A percentile compares a stretch with the other conserved stretches of the same genome.
These are phyloP conservation scores for Penicillium simplicissimum DNA, from an alignment of 495 filamentous ascomycete genomes.

Conservation along the genomic window DNA sequence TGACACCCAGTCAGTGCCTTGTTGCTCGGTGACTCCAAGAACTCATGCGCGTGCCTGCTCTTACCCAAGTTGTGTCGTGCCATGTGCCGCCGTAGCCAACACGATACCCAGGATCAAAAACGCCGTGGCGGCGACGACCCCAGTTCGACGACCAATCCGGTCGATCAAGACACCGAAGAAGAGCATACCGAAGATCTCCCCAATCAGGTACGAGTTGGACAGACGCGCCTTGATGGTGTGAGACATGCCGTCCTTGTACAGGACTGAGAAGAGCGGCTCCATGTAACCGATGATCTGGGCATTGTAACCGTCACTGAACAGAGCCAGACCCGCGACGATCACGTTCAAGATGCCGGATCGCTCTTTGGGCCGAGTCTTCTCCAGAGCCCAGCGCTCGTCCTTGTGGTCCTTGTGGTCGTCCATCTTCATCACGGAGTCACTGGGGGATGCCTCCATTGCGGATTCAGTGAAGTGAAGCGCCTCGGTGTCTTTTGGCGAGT, in stretches of 20 bases:
- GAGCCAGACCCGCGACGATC: constrained; percentile 37
- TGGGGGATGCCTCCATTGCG: constrained; percentile 19
- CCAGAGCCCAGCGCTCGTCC: constrained; percentile 13
- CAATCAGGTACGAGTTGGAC: constrained; percentile 37
- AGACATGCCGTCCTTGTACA: constrained; percentile 39
- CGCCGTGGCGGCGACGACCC: constrained; percentile 28
- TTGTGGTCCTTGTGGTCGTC: constrained; percentile 11
- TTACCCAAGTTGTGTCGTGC: constrained; percentile 30
- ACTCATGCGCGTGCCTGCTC: neutral
- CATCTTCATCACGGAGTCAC: constrained; percentile 18
- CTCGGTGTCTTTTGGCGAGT: neutral
- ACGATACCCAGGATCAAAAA: too few species aligned
- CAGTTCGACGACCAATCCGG: constrained; percentile 32
- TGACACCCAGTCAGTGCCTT: neutral
- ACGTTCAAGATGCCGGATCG: constrained; percentile 33
- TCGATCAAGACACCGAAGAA: constrained; percentile 37
- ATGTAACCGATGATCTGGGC: constrained; percentile 47
- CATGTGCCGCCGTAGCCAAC: constrained; percentile 35
- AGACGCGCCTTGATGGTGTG: constrained; percentile 36
- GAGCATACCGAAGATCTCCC: constrained; percentile 40
- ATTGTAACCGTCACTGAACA: constrained; percentile 49
- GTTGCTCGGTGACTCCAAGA: neutral
- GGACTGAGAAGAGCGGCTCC: constrained; percentile 38
- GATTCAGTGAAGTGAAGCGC: too few species aligned
- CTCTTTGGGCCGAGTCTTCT: constrained; percentile 14